Percentiles rank a stretch among this genome's conserved stretches.
Evolutionary conservation across 2,329 filamentous ascomycete genomes (phyloP).

Genomic region (Scorias spongiosa): DNA sequence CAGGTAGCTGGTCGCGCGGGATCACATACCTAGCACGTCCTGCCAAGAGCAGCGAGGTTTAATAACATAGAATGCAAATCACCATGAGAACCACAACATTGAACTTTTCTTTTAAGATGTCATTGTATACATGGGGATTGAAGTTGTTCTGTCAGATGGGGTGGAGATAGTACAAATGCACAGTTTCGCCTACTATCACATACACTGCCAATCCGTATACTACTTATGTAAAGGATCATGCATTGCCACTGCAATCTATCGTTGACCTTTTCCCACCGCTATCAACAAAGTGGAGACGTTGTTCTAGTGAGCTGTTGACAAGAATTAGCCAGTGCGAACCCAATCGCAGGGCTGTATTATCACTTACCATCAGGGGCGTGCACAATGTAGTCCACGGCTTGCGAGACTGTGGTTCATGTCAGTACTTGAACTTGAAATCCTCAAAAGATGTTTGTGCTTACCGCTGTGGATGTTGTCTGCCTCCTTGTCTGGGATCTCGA

Average conservation of each 20-base stretch:
- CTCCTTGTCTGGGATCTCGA: conserved; percentile 97
- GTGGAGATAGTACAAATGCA: background rate
- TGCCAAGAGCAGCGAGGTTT: too few species aligned
- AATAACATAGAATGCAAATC: too few species aligned
- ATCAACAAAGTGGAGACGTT: too few species aligned
- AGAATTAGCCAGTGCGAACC: too few species aligned
- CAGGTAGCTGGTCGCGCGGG: too few species aligned
- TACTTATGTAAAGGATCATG: conserved; percentile 1
- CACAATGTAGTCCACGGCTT: conserved; percentile 88
- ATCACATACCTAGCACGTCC: too few species aligned
- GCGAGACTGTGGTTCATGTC: conserved; percentile 52
- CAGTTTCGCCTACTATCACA: background rate
- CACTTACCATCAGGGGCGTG: conserved; percentile 78
- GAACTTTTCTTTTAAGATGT: too few species aligned
- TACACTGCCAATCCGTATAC: conserved; percentile 2
- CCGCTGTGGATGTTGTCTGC: conserved; percentile 86
- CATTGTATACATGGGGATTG: background rate
- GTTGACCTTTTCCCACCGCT: background rate
- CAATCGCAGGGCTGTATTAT: too few species aligned
- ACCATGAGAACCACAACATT: too few species aligned
- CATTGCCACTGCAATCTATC: background rate
- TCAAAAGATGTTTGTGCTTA: conserved; percentile 34
- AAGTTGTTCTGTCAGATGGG: background rate
- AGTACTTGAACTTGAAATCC: background rate
- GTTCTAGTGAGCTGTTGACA: too few species aligned